Evolutionary conservation across 2,329 filamentous ascomycete genomes (phyloP), one percentile per base, ranked within the genome.

Genomic region (Amauroascus niger): DNA sequence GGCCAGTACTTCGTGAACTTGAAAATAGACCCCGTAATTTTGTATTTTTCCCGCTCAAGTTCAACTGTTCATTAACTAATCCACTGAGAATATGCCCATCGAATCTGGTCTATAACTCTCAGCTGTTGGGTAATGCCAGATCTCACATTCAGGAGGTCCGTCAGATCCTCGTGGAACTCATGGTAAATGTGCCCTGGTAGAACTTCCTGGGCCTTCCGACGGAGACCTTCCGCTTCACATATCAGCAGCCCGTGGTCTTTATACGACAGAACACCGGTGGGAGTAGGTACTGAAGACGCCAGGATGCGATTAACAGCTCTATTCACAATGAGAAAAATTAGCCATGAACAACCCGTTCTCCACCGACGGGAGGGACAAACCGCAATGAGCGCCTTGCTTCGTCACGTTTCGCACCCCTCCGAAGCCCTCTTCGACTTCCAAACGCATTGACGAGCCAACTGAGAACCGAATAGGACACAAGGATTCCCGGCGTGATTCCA

Each of bases 161-260:
- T 82, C 32, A 95, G 74, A 65, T 98, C 93, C 67, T 95, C 87
- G 53, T 89, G 71, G 63, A 98, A 96, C 62, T 96, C 90, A 62
- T 83, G 82, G 64, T 85, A 83, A 11, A 94, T 79, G 41, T 87
- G 80, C 1, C 79, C 76, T 0, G 88, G 88, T 60, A 97, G 79
- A 39, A 89, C 71, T 20, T 73, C 76, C 49, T 75, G 75, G 1
- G 85, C 84, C 43, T 86, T 78, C 61, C 80, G 80, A 44, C 89
- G 81, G 50, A 98, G 74, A 28, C 89, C 78, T 62, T 97, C 89
- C 3, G 91, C 84, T 67, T 98, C 91, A 67, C 88, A 95, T 3
- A 98, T 76, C 40, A 98, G 73, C 55, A 96, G 74, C 1, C 93
- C 93, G 62, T 95, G 88, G 62, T 97, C 89, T 69, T 91, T 94